phyloP scores from a whole-genome alignment of 371 early-diverging fungal genomes.

The Aphelidium insulamus region DNA sequence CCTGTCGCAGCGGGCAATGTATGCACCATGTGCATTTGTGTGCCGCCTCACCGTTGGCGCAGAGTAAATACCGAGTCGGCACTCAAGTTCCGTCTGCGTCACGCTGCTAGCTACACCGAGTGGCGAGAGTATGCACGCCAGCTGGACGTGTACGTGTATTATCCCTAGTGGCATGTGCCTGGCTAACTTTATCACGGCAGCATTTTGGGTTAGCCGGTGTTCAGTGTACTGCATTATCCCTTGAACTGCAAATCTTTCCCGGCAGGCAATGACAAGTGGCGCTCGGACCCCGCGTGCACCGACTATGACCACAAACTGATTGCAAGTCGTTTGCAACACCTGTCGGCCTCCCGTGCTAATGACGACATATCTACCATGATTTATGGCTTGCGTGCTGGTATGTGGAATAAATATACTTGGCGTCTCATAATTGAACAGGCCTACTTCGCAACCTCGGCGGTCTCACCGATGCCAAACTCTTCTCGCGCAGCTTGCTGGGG shows the following conservation, averaged over 20 bases:
- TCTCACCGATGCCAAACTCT: constrained; percentile 34
- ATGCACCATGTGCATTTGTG: no score
- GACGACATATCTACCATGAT: constrained; percentile 32
- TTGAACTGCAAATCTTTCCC: background rate
- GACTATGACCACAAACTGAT: constrained; percentile 42
- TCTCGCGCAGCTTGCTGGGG: constrained; percentile 28
- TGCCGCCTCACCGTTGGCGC: no score
- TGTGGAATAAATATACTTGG: background rate
- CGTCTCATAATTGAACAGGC: constrained; percentile 7
- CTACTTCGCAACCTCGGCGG: constrained; percentile 46
- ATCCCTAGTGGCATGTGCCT: background rate
- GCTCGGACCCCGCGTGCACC: background rate
- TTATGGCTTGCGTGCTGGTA: constrained; percentile 28
- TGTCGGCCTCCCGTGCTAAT: constrained; percentile 19
- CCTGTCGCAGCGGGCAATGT: no score
- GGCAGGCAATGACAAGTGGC: constrained; percentile 3
- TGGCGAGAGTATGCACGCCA: no score
- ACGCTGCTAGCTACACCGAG: no score
- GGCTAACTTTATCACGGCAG: background rate
- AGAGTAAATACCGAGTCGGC: no score
- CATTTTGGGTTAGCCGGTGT: background rate
- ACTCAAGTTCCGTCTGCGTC: no score
- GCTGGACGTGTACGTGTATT: background rate
- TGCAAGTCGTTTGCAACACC: constrained; percentile 19
- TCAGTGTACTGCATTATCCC: background rate